Evolutionary conservation across 805 yeast genomes (phyloP).

Genomic region (Teunomyces barrocoloradensis): DNA sequence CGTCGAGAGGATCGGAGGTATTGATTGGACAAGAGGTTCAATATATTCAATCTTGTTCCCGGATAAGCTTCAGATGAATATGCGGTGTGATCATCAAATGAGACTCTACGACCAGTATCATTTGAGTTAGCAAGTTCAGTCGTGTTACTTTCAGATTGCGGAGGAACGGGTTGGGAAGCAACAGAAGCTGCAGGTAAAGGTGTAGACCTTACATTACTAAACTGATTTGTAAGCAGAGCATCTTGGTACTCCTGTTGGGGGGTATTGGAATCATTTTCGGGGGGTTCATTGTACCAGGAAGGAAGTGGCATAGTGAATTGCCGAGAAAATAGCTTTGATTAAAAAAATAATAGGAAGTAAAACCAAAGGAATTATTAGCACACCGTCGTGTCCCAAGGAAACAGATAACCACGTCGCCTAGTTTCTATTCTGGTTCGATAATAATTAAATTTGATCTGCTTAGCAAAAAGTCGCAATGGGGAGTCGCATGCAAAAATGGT

Average conservation of each 20-base stretch:
- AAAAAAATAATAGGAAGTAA: background rate
- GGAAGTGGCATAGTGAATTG: background rate
- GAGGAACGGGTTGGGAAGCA: background rate
- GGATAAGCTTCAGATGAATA: background rate
- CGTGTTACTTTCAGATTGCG: background rate
- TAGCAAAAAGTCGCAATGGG: background rate
- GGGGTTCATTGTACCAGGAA: constrained; percentile 2
- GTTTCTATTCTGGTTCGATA: background rate
- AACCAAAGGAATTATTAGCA: background rate
- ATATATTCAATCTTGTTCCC: constrained; percentile 10
- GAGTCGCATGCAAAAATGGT: background rate
- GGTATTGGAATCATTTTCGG: background rate
- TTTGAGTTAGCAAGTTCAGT: background rate
- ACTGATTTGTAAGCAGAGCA: background rate
- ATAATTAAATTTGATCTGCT: background rate
- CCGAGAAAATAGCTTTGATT: background rate
- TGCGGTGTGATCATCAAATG: background rate
- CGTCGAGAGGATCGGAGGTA: constrained; percentile 8
- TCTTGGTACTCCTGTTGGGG: background rate
- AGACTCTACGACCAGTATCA: background rate
- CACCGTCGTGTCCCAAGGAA: background rate
- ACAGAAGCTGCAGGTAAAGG: background rate
- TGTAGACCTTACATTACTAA: background rate
- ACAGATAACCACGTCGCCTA: background rate
- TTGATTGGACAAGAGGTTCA: constrained; percentile 13